phyloP scores from a whole-genome alignment of 1,284 basidiomycete species.

The Trichosporon coremiiforme region DNA sequence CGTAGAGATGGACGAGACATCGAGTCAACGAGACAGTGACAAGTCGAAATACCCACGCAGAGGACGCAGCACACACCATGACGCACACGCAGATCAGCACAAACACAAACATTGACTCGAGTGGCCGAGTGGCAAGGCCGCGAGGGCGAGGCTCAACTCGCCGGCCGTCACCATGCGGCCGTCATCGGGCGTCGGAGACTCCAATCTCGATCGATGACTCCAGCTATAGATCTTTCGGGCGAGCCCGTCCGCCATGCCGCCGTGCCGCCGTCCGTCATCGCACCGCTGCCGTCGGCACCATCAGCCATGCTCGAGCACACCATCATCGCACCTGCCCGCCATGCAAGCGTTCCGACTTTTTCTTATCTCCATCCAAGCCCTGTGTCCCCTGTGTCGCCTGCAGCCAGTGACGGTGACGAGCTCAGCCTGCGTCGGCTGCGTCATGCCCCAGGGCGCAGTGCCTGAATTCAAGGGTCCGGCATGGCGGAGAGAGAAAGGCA shows the following conservation, averaged over 20 bases:
- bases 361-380: background rate
- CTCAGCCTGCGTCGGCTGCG: background rate
- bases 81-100: background rate
- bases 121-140: no score
- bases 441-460: background rate
- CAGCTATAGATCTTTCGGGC: background rate
- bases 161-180: no score
- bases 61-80: background rate
- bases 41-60: background rate
- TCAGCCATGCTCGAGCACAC: background rate
- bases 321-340: background rate
- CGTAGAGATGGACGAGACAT: background rate
- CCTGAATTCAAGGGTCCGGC: background rate
- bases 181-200: background rate
- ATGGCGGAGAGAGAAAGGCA: background rate
- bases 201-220: background rate
- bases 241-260: background rate
- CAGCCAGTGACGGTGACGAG: background rate
- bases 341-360: background rate
- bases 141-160: no score
- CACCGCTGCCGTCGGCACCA: no score
- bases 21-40: background rate
- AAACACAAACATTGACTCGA: background rate
- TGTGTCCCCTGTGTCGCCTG: background rate
- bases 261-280: no score